Evolutionary conservation across 106 monocot genomes (phyloP), one percentile per base, ranked within the genome.

Genomic region (Allium sativum): DNA sequence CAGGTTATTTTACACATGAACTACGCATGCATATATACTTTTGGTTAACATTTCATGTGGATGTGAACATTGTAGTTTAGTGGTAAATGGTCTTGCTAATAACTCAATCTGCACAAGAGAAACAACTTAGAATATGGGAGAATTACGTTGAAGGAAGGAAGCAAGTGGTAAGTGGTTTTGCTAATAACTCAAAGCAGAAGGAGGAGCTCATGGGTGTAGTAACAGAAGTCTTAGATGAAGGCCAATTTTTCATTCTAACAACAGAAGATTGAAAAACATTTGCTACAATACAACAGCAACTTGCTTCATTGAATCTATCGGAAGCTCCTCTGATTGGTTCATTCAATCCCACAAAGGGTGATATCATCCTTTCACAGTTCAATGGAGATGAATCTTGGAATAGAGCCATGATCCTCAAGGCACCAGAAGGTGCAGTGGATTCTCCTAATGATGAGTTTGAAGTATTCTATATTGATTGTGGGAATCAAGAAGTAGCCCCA

Each of bases 391-490:
- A 92, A 45, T 88, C 85, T 18, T 99, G 92, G 92, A 99, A 99
- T 58, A 79, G 98, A 76, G 98, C 98, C 46, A 81, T 99, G 98
- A 92, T 99, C 77, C 88, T 99, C 15, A 99, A 73, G 75, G 85
- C 69, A 31, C 98, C 98, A 50, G 73, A 82, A 48, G 88, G 80
- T 41, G 66, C 62, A 18, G 88, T 99, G 42, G 70, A 73, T 65
- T 88, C 98, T 21, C 73, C 70, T 16, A 75, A 80, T 1, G 92
- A 99, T 65, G 55, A 68, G 17, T 99, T 85, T 66, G 98, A 92
- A 48, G 98, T 99, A 45, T 88, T 99, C 81, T 99, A 99, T 55
- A 85, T 99, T 66, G 98, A 99, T 65, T 99, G 85, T 66, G 98
- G 98, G 14, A 99, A 99, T 72, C 98, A 99, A 72, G 98, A 99